phyloP scores from a whole-genome alignment of 2,329 filamentous ascomycete species.

The Scedosporium boydii region DNA sequence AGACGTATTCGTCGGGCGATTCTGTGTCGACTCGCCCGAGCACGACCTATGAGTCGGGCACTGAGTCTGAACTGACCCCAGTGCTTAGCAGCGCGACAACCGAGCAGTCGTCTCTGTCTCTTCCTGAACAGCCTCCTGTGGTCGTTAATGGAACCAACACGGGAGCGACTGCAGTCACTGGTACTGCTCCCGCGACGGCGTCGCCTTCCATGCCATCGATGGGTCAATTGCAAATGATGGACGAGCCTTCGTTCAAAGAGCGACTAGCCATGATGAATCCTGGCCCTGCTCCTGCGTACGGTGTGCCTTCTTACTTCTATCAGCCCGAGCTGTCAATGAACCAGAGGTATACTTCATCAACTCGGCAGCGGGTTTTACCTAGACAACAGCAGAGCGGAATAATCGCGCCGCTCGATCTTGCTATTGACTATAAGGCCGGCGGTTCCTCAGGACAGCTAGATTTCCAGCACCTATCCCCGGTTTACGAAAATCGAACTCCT shows the following conservation, averaged over 20 bases:
- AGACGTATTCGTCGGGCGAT: background rate
- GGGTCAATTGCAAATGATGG: constrained; percentile 8
- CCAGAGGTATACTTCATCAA: constrained; percentile 16
- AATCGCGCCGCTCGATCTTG: constrained; percentile 48
- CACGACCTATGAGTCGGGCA: constrained; percentile 10
- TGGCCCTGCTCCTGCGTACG: background rate
- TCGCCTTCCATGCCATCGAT: constrained; percentile 1
- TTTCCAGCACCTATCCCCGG: constrained; percentile 55
- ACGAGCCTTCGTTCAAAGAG: constrained; percentile 31
- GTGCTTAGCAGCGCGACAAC: constrained; percentile 6
- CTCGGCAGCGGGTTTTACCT: constrained; percentile 26
- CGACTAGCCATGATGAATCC: constrained; percentile 29
- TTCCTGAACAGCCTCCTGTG: constrained; percentile 19
- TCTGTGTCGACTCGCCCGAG: constrained; percentile 1
- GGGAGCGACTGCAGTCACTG: constrained; percentile 7
- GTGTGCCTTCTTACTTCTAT: constrained; percentile 5
- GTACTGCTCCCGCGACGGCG: constrained; percentile 6
- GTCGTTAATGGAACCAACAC: constrained; percentile 25
- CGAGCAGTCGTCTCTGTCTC: constrained; percentile 11
- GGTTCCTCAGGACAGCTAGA: constrained; percentile 24
- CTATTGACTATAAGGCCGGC: constrained; percentile 32
- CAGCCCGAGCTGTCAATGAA: constrained; percentile 6
- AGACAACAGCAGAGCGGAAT: constrained; percentile 36
- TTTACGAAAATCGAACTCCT: constrained; percentile 63
- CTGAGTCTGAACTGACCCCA: constrained; percentile 11